These are phyloP conservation scores for Lipomyces kockii DNA, from an alignment of 805 yeast genomes.

Conservation along the genomic window DNA sequence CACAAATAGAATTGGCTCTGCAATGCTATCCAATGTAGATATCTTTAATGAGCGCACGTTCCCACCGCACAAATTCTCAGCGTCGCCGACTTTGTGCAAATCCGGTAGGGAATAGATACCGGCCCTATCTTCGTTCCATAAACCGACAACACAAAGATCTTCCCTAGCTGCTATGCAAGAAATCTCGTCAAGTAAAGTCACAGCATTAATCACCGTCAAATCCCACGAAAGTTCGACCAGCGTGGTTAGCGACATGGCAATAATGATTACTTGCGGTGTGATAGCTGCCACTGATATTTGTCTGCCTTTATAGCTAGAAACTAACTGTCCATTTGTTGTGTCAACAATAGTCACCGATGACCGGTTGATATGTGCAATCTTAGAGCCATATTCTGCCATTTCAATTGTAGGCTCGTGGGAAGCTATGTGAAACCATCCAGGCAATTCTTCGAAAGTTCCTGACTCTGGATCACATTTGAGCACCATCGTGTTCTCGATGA, in stretches of 20 bases:
- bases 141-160: conserved; percentile 24
- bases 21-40: conserved; percentile 20
- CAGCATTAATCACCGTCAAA: conserved; percentile 5
- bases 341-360: conserved; percentile 8
- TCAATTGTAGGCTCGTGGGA: conserved; percentile 23
- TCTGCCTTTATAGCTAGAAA: background rate
- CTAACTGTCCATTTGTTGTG: background rate
- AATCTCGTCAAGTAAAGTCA: conserved; percentile 19
- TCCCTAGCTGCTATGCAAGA: conserved; percentile 25
- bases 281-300: conserved; percentile 23
- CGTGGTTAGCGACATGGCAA: conserved; percentile 3
- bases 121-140: conserved; percentile 23
- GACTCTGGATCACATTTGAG: conserved; percentile 22
- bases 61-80: conserved; percentile 20
- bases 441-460: conserved; percentile 15
- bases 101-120: conserved; percentile 12
- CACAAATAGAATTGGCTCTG: conserved; percentile 20
- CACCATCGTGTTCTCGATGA: conserved; percentile 28
- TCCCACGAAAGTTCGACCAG: conserved; percentile 9
- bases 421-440: conserved; percentile 24
- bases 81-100: conserved; percentile 9
- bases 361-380: conserved; percentile 12
- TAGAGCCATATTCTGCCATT: conserved; percentile 9
- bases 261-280: conserved; percentile 11
- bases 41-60: conserved; percentile 30